Conservation (phyloP, 768 basidiomycete species). For the Albatrellus ellisii region DNA sequence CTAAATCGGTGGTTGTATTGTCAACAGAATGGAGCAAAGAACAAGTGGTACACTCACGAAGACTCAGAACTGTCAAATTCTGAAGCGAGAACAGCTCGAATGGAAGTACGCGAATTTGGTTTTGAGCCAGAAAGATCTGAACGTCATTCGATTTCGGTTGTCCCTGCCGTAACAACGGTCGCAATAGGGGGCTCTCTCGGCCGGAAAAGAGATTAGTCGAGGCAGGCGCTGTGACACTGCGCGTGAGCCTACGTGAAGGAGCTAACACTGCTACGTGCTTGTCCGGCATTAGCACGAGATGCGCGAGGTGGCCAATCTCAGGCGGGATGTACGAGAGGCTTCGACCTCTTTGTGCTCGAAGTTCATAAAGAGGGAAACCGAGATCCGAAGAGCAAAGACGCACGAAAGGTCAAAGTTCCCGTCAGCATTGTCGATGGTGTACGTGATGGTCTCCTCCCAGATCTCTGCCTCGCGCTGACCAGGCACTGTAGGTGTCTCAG, state of each 20-base stretch:
- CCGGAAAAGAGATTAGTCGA: too few species aligned
- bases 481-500: background rate
- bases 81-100: constrained; percentile 10
- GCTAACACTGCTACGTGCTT: too few species aligned
- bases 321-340: background rate
- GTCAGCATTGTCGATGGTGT: background rate
- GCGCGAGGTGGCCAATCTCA: background rate
- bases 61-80: constrained; percentile 11
- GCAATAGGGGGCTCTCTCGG: too few species aligned
- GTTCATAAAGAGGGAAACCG: background rate
- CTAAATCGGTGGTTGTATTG: background rate
- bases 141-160: background rate
- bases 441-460: background rate
- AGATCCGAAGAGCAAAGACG: background rate
- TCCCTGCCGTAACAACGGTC: too few species aligned
- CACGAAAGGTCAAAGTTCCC: background rate
- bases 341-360: background rate
- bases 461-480: background rate
- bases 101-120: constrained; percentile 8
- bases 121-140: constrained; percentile 11
- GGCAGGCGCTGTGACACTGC: background rate
- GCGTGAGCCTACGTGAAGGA: background rate
- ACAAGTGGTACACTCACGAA: constrained; percentile 5
- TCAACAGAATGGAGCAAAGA: background rate
- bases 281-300: background rate